Base-by-base conservation (phyloP, 2,329 filamentous ascomycete species). In the Xylariaceae sp. region DNA sequence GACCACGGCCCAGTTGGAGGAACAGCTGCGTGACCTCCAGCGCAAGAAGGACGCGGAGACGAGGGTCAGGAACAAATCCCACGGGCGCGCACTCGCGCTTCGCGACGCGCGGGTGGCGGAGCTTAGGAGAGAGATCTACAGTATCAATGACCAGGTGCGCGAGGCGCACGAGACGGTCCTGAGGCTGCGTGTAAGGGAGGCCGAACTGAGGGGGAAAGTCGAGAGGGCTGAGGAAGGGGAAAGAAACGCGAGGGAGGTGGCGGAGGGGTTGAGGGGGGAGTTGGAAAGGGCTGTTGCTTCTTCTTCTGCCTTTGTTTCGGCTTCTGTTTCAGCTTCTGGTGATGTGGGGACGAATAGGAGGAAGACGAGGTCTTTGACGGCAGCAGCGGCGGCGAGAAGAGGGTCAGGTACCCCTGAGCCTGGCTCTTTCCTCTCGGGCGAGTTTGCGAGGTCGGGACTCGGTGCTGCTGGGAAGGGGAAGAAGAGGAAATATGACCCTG, bases 401-500 rank as follows among this genome's bases (percentile, higher is more conserved):
- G 8, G 12, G n/a, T 17, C 23, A 5, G n/a, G 35, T 14, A 12
- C 14, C 41, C 36, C 46, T 14, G 31, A 38, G 36, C n/a, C 44
- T 1, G 43, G 41, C 3, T 14, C 13, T 3, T 46, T 17, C 14
- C 31, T 44, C 3, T 44, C 46, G 9, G 46, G 26, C 0, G 35
- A 31, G 2, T 27, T 46, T 2, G 43, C 43, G 15, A 40, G 43
- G 26, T 46, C 40, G 2, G 38, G 38, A n/a, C n/a, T n/a, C n/a
- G n/a, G n/a, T n/a, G n/a, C n/a, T 3, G 9, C 13, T 17, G 34
- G 31, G 1, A 62, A 55, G 17, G 63, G 46, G 48, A 74, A 68
- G 60, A 62, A 63, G 42, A 66, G 71, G 42, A 63, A 67, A 41
- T 67, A 70, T 46, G 75, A 79, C 53, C 76, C 72, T 38, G 76